Evolutionary conservation across 139 green algal species (phyloP), one percentile per base, ranked within the genome.

Genomic region (Closterium sp.): DNA sequence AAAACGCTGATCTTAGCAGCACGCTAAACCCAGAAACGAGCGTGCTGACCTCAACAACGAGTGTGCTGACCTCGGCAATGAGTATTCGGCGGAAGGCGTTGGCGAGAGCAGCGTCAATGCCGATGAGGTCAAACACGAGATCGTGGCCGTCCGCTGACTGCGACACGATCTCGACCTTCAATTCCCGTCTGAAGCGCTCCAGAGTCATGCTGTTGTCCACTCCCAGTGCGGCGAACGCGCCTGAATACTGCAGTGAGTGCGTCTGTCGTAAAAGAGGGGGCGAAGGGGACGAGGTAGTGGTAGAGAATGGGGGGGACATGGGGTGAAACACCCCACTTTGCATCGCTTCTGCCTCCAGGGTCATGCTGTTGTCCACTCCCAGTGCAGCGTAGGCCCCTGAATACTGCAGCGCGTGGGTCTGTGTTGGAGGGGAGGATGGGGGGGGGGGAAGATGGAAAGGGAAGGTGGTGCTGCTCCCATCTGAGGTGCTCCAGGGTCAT

Each of bases 51-150:
- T 88, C 30, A 73, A 9, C 29, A 88, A 31, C 29, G 9, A 88
- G 85, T 9, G 29, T 88, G 85, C 85, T 73, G 24, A 95, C 92
- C 93, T 99, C 98, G 0, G 97, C 94, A 24, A 99, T 98, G 31
- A 99, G 96, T 89, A 99, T 99, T 19, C 98, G 95, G 1, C 98
- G 95, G 85, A 99, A 95, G 5, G 98, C 97, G 93, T 99, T 99
- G 85, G 97, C 98, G 73, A 99, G 96, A 28, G 97, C 94, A 1
- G 97, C 94, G 91, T 98, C 96, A 11, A 97, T 93, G n/a, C 97
- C 97, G 9, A 98, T 96, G 88, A 99, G 95, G 92, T 99, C 98
- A 92, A 99, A 99, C 93, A 97, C 96, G 92, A 99, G 96, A 31
- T 90, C 91, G 38, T 50, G 38, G 38, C 38, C 38, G 50, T 95